Evolutionary conservation across 805 yeast species (phyloP).

Genomic region (Saccharomycopsis guyanensis): DNA sequence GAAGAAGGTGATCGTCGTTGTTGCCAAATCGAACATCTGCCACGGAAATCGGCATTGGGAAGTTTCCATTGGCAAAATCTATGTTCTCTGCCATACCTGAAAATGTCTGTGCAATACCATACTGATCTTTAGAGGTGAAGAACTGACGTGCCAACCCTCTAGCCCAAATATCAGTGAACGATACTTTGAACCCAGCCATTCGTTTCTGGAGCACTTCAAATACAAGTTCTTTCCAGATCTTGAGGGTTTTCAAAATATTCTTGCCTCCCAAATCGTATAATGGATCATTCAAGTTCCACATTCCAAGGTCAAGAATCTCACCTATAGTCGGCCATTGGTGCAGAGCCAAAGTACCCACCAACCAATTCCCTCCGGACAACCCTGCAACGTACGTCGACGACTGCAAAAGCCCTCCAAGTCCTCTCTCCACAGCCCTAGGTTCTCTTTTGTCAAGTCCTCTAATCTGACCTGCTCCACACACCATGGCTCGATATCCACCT

Average conservation of each 20-base stretch:
- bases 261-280: conserved; percentile 57
- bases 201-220: conserved; percentile 44
- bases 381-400: conserved; percentile 66
- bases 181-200: conserved; percentile 55
- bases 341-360: conserved; percentile 55
- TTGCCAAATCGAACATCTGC: conserved; percentile 50
- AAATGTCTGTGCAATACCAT: conserved; percentile 56
- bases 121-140: conserved; percentile 52
- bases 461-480: conserved; percentile 74
- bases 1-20: conserved; percentile 49
- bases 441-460: conserved; percentile 74
- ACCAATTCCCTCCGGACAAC: conserved; percentile 80
- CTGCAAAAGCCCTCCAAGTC: conserved; percentile 68
- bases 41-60: conserved; percentile 56
- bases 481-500: conserved; percentile 88
- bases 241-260: conserved; percentile 51
- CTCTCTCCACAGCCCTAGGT: conserved; percentile 39
- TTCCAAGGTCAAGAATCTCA: conserved; percentile 37
- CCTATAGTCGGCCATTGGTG: conserved; percentile 69
- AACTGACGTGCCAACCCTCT: conserved; percentile 65
- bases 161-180: conserved; percentile 75
- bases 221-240: conserved; percentile 44
- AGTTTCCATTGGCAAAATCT: conserved; percentile 60
- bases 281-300: conserved; percentile 63
- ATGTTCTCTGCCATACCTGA: conserved; percentile 51